These are phyloP conservation scores for Ceratocystiopsis brevicomis DNA, from an alignment of 2,329 filamentous ascomycete species.

Conservation along the genomic window DNA sequence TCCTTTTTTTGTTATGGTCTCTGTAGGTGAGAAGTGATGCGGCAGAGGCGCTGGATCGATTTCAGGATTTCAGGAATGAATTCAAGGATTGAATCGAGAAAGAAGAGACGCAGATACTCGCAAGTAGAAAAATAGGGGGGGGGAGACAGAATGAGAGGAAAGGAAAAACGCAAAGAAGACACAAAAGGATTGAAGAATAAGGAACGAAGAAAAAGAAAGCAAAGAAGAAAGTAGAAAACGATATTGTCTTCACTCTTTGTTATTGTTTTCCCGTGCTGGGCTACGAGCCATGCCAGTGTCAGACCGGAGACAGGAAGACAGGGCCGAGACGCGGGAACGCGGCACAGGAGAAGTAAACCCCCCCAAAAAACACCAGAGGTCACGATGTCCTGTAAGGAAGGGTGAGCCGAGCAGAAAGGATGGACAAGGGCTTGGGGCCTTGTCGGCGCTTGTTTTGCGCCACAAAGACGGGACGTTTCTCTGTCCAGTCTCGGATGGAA, in stretches of 20 bases:
- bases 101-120: conserved; percentile 3
- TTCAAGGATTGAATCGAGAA: neutral
- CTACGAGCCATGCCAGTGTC: too few relatives aligned
- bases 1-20: too few relatives aligned
- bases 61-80: too few relatives aligned
- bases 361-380: too few relatives aligned
- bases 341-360: too few relatives aligned
- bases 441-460: neutral
- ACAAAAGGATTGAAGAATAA: neutral
- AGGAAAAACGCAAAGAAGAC: neutral
- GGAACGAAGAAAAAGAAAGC: neutral
- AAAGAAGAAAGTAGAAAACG: neutral
- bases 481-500: too few relatives aligned
- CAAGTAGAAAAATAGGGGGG: conserved; percentile 1
- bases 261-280: neutral
- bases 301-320: too few relatives aligned
- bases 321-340: too few relatives aligned
- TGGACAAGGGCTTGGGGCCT: too few relatives aligned
- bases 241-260: neutral
- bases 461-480: neutral
- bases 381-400: too few relatives aligned
- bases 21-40: neutral
- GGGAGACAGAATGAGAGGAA: neutral
- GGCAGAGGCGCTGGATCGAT: neutral
- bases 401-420: too few relatives aligned